Conservation (phyloP, 2,329 filamentous ascomycete species). For the Aphanoascus verrucosus region DNA sequence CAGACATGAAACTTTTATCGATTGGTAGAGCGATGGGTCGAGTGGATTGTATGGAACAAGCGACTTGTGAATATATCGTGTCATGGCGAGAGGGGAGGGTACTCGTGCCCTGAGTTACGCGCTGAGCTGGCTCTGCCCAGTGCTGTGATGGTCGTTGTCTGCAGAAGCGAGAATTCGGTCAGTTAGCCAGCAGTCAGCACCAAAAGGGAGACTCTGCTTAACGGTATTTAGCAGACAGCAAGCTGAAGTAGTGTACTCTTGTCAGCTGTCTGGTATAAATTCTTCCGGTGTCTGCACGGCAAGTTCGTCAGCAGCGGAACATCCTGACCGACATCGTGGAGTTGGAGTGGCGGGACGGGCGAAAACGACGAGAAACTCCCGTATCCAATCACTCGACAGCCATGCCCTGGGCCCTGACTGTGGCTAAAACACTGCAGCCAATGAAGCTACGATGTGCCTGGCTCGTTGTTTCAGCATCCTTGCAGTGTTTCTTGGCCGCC, state of each 20-base stretch:
- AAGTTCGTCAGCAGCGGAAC: no score
- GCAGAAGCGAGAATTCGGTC: no score
- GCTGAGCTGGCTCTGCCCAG: no score
- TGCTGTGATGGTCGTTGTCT: no score
- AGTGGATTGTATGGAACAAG: neutral
- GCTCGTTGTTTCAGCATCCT: constrained; percentile 3
- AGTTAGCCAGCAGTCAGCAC: no score
- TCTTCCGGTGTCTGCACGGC: no score
- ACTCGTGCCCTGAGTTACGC: neutral
- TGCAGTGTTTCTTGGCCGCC: neutral
- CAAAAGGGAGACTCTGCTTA: no score
- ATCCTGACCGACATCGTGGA: no score
- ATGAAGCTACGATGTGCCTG: neutral
- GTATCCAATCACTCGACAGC: neutral
- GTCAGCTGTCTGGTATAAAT: no score
- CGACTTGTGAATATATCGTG: neutral
- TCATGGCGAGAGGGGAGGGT: neutral
- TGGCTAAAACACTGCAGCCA: constrained; percentile 2
- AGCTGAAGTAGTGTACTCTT: no score
- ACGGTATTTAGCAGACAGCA: no score
- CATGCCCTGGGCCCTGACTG: constrained; percentile 2
- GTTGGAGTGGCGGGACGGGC: neutral
- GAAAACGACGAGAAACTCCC: neutral
- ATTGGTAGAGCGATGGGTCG: neutral
- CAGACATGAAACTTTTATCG: neutral